Conservation (phyloP, 83 land plant species). For the Picea abies region DNA sequence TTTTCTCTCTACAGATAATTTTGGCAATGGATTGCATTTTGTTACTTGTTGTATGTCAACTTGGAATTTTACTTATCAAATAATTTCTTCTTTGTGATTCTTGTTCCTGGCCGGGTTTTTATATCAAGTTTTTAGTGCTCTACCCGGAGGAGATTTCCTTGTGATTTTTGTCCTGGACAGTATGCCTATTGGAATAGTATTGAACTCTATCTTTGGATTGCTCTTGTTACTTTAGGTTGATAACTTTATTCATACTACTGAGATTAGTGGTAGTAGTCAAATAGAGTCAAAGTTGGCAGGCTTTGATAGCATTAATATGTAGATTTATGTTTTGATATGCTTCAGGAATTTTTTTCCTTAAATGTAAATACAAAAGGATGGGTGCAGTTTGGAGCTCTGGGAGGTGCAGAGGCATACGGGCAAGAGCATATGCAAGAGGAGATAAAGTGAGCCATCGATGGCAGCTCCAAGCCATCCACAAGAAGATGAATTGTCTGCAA, state of each 20-base stretch:
- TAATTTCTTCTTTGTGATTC: no score
- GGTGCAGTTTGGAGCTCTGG: conserved; percentile 16
- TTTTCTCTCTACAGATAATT: not conserved
- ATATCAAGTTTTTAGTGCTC: not conserved
- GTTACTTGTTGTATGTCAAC: not conserved
- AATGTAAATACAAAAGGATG: conserved; percentile 14
- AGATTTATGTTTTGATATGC: not conserved
- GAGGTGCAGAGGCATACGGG: conserved; percentile 17
- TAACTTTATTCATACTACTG: not conserved
- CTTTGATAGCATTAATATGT: conserved; percentile 11
- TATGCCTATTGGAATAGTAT: not conserved
- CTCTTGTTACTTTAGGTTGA: not conserved
- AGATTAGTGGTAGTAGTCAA: not conserved
- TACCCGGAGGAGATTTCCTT: not conserved
- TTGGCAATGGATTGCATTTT: not conserved
- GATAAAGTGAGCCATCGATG: conserved; percentile 21
- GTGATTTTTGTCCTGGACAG: not conserved
- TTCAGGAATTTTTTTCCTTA: not conserved
- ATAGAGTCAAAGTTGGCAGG: not conserved
- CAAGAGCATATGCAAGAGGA: conserved; percentile 15
- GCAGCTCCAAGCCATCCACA: conserved; percentile 25
- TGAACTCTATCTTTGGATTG: not conserved
- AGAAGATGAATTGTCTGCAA: conserved; percentile 45
- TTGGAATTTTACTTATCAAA: not conserved
- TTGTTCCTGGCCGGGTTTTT: not conserved